phyloP scores from a whole-genome alignment of 2,329 filamentous ascomycete species.

The Neofusicoccum sp. region DNA sequence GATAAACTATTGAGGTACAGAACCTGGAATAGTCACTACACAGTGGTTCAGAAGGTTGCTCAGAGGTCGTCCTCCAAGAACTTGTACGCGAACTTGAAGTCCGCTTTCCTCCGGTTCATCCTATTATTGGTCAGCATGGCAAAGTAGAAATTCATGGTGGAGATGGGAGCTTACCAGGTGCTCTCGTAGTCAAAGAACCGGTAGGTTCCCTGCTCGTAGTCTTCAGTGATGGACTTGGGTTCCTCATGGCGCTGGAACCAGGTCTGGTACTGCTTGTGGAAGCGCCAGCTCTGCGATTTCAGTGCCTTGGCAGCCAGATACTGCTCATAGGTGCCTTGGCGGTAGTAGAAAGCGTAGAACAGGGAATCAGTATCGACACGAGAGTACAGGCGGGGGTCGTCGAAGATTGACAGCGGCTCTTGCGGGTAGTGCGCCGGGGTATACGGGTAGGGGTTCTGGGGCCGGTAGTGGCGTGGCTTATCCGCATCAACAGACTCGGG shows the following conservation, averaged over 20 bases:
- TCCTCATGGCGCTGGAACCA: constrained; percentile 99
- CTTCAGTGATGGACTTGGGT: constrained; percentile 96
- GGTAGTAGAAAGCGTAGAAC: constrained; percentile 99
- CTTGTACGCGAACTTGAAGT: constrained; percentile 98
- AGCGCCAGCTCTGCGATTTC: constrained; percentile 97
- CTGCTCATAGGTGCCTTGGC: constrained; percentile 92
- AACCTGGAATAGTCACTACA: neutral
- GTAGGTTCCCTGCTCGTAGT: constrained; percentile 98
- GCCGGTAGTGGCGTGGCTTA: constrained; percentile 78
- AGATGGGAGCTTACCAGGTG: constrained; percentile 70
- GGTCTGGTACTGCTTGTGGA: constrained; percentile 97
- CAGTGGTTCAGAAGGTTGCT: constrained; percentile 13
- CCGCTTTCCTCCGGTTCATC: constrained; percentile 98
- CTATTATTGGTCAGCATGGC: constrained; percentile 49
- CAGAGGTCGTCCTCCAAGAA: constrained; percentile 91
- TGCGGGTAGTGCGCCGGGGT: constrained; percentile 85
- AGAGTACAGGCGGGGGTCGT: constrained; percentile 82
- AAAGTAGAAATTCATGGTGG: constrained; percentile 17
- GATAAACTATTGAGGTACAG: neutral
- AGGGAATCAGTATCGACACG: constrained; percentile 93
- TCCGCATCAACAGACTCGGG: constrained; percentile 79
- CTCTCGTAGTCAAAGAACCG: constrained; percentile 99
- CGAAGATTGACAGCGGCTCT: constrained; percentile 86
- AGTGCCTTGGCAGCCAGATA: constrained; percentile 94
- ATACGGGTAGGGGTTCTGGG: constrained; percentile 71